phyloP scores from a whole-genome alignment of 2,329 filamentous ascomycete species.

The Clarireedia hainanense region DNA sequence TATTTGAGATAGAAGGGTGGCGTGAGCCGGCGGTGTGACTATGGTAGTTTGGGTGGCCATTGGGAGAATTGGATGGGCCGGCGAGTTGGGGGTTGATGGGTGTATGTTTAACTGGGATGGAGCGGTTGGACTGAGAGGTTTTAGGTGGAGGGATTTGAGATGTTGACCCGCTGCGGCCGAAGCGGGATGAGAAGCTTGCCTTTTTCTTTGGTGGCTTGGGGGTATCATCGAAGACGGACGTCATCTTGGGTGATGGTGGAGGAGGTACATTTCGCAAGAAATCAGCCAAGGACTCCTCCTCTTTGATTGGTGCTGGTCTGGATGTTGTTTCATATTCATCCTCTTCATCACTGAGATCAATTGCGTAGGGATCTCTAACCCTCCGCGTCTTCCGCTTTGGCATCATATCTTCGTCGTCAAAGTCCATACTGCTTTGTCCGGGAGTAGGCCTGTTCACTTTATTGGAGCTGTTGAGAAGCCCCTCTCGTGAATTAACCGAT shows the following conservation, averaged over 20 bases:
- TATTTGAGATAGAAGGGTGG: too few relatives aligned
- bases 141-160: conserved; percentile 32
- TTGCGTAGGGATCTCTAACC: conserved; percentile 85
- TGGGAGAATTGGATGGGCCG: conserved; percentile 37
- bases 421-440: conserved; percentile 13
- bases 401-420: conserved; percentile 36
- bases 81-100: conserved; percentile 36
- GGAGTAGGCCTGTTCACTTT: conserved; percentile 27
- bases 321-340: conserved; percentile 21
- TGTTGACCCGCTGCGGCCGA: conserved; percentile 33
- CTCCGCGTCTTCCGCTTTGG: conserved; percentile 69
- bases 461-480: conserved; percentile 43
- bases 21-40: conserved; percentile 19
- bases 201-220: conserved; percentile 41
- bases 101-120: conserved; percentile 31
- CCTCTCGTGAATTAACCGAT: conserved; percentile 65
- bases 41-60: conserved; percentile 23
- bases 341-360: conserved; percentile 57
- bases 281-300: conserved; percentile 63
- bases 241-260: conserved; percentile 40
- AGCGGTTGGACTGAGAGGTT: conserved; percentile 23
- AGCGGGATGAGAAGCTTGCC: conserved; percentile 53
- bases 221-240: conserved; percentile 15
- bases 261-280: conserved; percentile 65
- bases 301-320: conserved; percentile 27